Conservation (phyloP, 2,329 filamentous ascomycete genomes). For the Curvularia eragrostidis region DNA sequence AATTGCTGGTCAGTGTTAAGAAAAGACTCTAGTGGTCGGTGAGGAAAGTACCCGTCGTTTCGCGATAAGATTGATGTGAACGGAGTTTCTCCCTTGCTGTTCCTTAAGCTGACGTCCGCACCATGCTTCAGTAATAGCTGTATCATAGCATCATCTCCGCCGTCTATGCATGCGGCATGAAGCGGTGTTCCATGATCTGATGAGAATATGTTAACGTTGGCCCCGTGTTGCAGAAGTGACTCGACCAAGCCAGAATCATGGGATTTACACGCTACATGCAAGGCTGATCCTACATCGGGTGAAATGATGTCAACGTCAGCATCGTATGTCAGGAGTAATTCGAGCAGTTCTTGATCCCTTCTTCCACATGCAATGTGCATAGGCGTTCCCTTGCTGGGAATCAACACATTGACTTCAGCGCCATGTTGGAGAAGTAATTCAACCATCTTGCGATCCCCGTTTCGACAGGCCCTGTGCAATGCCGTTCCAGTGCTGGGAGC, state of each 20-base stretch:
- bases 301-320: background rate
- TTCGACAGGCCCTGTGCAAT: background rate
- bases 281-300: background rate
- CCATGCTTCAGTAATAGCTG: background rate
- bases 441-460: background rate
- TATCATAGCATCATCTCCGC: background rate
- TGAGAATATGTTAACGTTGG: background rate
- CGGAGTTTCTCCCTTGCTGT: background rate
- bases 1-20: background rate
- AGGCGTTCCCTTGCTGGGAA: background rate
- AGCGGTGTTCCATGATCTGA: background rate
- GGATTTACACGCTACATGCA: background rate
- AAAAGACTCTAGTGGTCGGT: background rate
- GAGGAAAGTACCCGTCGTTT: background rate
- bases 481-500: background rate
- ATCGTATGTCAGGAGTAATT: background rate
- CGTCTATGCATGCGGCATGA: background rate
- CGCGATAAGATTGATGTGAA: background rate
- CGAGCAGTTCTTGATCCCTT: background rate
- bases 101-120: background rate
- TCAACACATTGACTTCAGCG: background rate
- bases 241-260: background rate
- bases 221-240: background rate
- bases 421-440: background rate
- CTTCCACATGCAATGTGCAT: background rate